These are phyloP conservation scores for Tylopilus vinaceipallidus DNA, from an alignment of 768 basidiomycete species.

Conservation along the genomic window DNA sequence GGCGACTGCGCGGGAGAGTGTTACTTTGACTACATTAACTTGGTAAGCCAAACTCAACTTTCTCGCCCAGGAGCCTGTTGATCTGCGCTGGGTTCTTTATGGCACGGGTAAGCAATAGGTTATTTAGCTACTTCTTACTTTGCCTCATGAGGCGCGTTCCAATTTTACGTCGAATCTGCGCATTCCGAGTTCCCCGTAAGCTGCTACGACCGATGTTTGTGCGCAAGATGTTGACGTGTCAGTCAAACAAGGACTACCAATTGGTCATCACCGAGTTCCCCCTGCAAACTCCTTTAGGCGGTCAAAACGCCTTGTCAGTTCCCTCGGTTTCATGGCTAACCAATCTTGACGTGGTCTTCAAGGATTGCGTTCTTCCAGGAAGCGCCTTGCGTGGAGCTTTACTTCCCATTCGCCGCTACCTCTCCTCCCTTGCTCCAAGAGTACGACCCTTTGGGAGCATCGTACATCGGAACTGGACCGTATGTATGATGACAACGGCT, in stretches of 20 bases:
- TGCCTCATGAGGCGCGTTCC: conserved; percentile 31
- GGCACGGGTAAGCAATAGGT: conserved; percentile 26
- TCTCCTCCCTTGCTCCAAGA: conserved; percentile 25
- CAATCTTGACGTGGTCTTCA: conserved; percentile 1
- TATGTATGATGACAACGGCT: conserved; percentile 35
- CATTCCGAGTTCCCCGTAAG: conserved; percentile 30
- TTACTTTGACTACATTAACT: conserved; percentile 36
- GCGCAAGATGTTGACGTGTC: conserved; percentile 2
- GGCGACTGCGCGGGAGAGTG: conserved; percentile 34
- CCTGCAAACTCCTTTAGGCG: conserved; percentile 30
- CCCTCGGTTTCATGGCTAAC: background rate
- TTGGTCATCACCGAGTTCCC: conserved; percentile 35
- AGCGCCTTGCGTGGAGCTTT: conserved; percentile 33
- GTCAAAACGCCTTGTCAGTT: conserved; percentile 30
- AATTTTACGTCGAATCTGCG: conserved; percentile 26
- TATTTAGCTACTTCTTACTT: background rate
- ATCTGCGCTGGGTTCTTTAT: background rate
- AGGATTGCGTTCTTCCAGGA: conserved; percentile 34
- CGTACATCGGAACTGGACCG: conserved; percentile 27
- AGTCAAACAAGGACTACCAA: conserved; percentile 16
- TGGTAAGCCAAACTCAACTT: conserved; percentile 18
- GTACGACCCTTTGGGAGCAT: conserved; percentile 17
- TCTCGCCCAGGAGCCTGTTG: background rate
- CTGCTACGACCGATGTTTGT: too few relatives aligned
- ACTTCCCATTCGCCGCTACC: conserved; percentile 38